Evolutionary conservation across 495 filamentous ascomycete species (phyloP), one percentile per base, ranked within the genome.

Genomic region (Xylaria grammica): DNA sequence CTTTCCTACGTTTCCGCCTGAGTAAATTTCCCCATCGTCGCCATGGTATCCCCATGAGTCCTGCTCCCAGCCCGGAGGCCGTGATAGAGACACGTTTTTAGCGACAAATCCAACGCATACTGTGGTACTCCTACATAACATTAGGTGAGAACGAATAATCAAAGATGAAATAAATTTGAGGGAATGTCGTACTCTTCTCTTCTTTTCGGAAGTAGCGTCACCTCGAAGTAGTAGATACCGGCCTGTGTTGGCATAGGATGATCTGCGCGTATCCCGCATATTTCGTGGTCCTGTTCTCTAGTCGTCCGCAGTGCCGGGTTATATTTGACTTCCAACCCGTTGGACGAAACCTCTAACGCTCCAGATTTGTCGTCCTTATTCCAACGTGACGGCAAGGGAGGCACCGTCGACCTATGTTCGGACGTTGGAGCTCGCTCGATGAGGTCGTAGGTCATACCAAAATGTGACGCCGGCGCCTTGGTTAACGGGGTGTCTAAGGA

Each of bases 41-140:
- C 95, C 94, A 71, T 99, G 95, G 72, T 97, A 99, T 38, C 91
- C 95, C 92, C 92, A 99, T 1, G 93, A 97, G 45, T 97, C 93
- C 22, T 87, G 87, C 71, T 99, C 95, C 95, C 94, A 98, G 24
- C 95, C 95, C 0, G 94, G 93, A 30, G 97, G 84, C 67, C 93
- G 82, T 65, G 89, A 87, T n/a, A 97, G 82, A 0, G 87, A 84
- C 11, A 91, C 92, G 58, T 86, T 90, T 60, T 83, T 82, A 32
- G 85, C 85, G 2, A 90, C 91, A 74, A 99, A 97, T 9, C 95
- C 95, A 65, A 99, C 88, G 22, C 88, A 93, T 66, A 99, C 95
- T 71, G 91, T 88, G 38, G 90, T 92, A 42, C 90, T 92, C 64
- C 72, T 82, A 64, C 20, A 29, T 49, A 63, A 78, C 40, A 70